These are phyloP conservation scores for Acacia confusa DNA, from an alignment of 306 rosid species.

Conservation along the genomic window DNA sequence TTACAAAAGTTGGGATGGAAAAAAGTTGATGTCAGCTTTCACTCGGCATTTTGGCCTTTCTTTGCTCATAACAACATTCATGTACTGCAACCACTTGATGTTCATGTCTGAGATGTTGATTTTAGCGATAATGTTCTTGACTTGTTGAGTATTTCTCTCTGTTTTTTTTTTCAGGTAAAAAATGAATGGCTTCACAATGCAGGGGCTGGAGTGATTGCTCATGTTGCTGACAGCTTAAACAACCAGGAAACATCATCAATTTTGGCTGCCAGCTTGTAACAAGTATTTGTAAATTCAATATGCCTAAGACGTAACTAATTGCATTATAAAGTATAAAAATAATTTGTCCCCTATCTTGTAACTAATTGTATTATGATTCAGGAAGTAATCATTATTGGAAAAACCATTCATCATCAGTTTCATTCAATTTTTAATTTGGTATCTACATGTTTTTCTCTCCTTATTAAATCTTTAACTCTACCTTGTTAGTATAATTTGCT, in stretches of 20 bases:
- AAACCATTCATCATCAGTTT: too few relatives aligned
- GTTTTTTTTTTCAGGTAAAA: conserved; percentile 67
- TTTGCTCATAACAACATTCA: conserved; percentile 98
- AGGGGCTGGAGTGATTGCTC: conserved; percentile 88
- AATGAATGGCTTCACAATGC: conserved; percentile 92
- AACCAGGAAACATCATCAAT: conserved; percentile 67
- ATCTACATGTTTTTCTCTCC: too few relatives aligned
- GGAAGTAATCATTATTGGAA: background rate
- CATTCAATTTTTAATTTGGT: too few relatives aligned
- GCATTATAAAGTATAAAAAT: conserved; percentile 8
- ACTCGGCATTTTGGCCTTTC: conserved; percentile 83
- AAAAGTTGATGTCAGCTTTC: conserved; percentile 94
- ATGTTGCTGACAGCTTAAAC: conserved; percentile 83
- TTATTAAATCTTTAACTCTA: too few relatives aligned
- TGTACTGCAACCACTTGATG: conserved; percentile 39
- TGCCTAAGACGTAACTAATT: conserved; percentile 13
- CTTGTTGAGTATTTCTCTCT: background rate
- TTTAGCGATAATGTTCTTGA: conserved; percentile 21
- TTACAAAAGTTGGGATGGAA: conserved; percentile 90
- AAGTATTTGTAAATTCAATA: conserved; percentile 23
- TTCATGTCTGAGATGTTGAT: conserved; percentile 18
- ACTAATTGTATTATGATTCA: conserved; percentile 27
- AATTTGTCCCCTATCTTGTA: conserved; percentile 57
- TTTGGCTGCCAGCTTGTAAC: conserved; percentile 66
- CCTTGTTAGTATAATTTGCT: too few relatives aligned